These are phyloP conservation scores for Malania oleifera DNA, from an alignment of 164 flowering plant species.

Conservation along the genomic window DNA sequence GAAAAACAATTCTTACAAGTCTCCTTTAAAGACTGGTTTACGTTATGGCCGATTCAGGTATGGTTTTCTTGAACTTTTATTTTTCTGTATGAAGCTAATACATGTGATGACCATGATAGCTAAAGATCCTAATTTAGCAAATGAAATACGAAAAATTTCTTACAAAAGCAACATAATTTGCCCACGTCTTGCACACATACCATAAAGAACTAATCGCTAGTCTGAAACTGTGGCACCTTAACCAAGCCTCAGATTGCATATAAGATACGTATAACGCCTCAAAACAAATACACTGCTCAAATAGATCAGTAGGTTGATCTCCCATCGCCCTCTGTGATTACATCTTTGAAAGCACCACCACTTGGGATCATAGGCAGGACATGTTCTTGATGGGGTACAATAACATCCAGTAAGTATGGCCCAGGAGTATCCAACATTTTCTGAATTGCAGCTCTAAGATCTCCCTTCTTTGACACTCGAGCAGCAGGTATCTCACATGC, in stretches of 20 bases:
- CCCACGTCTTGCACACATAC: too few relatives aligned
- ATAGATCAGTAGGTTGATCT: conserved; percentile 30
- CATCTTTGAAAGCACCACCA: conserved; percentile 64
- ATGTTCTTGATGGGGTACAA: conserved; percentile 76
- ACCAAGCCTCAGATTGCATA: background rate
- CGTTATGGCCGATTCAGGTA: too few relatives aligned
- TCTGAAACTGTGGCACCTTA: too few relatives aligned
- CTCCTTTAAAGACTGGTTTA: too few relatives aligned
- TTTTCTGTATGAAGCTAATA: too few relatives aligned
- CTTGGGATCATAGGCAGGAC: conserved; percentile 75
- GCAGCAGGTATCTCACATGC: conserved; percentile 64
- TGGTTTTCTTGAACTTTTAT: too few relatives aligned
- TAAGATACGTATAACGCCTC: background rate
- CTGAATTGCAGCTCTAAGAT: conserved; percentile 50
- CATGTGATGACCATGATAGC: too few relatives aligned
- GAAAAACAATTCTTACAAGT: too few relatives aligned
- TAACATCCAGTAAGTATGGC: conserved; percentile 64
- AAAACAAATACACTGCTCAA: background rate
- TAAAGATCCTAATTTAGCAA: too few relatives aligned
- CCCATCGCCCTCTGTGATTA: conserved; percentile 63
- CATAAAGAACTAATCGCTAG: too few relatives aligned
- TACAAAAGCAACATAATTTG: too few relatives aligned
- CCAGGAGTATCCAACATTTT: conserved; percentile 72
- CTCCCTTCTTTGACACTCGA: conserved; percentile 43
- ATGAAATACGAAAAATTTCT: too few relatives aligned